Percentiles rank a stretch among this genome's conserved stretches.
Evolutionary conservation across 176 grass and related monocot genomes (phyloP).

Genomic region (Musa schizocarpa): DNA sequence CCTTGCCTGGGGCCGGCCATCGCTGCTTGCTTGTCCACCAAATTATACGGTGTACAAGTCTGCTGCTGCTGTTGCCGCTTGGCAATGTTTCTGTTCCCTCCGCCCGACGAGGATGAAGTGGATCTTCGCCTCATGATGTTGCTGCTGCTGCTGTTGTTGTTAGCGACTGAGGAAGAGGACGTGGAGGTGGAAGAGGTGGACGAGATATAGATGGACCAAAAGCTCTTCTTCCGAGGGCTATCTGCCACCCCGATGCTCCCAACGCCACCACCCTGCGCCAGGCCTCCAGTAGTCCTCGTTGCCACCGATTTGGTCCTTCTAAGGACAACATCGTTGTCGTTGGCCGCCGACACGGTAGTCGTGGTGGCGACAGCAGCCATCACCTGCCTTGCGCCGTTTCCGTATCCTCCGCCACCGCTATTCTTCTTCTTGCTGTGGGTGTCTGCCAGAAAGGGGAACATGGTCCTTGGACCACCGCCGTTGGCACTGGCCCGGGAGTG

Average conservation of each 20-base stretch:
- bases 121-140: slow-evolving; percentile 22
- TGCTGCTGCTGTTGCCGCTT: slow-evolving; percentile 1
- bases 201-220: slow-evolving; percentile 78
- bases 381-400: not conserved
- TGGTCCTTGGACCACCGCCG: not conserved
- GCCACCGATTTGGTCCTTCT: slow-evolving; percentile 76
- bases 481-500: not conserved
- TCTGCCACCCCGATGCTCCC: slow-evolving; percentile 28
- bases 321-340: slow-evolving; percentile 16
- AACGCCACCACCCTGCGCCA: not conserved
- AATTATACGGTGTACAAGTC: too few species aligned
- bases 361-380: not conserved
- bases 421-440: not conserved
- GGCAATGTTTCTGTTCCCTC: not conserved
- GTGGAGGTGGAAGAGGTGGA: slow-evolving; percentile 11
- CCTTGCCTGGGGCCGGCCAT: slow-evolving; percentile 7
- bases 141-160: slow-evolving; percentile 16
- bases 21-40: not conserved
- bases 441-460: not conserved
- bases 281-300: slow-evolving; percentile 41
- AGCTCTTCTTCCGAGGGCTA: slow-evolving; percentile 87
- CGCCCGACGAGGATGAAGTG: slow-evolving; percentile 24
- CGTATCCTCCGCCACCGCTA: too few species aligned
- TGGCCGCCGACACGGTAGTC: slow-evolving; percentile 5
- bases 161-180: slow-evolving; percentile 23